phyloP scores from a whole-genome alignment of 805 yeast species.

The Kazachstania psychrophila region DNA sequence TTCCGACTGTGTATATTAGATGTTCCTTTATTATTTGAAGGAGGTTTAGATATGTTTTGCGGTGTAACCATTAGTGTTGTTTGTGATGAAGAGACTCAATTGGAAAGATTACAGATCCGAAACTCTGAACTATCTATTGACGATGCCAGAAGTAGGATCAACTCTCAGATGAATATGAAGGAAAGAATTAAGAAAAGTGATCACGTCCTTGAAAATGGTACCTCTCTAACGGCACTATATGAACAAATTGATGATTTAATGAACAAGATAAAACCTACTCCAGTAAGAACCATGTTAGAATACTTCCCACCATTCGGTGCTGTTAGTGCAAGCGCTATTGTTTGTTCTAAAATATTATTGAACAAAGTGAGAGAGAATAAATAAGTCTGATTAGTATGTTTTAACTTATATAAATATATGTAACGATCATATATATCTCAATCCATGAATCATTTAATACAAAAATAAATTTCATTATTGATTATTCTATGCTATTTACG shows the following conservation, averaged over 20 bases:
- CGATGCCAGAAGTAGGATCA: slow-evolving; percentile 66
- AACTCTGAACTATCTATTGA: slow-evolving; percentile 55
- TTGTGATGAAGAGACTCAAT: slow-evolving; percentile 49
- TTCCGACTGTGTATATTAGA: slow-evolving; percentile 63
- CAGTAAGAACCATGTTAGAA: slow-evolving; percentile 25
- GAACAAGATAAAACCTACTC: slow-evolving; percentile 32
- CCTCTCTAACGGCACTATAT: slow-evolving; percentile 36
- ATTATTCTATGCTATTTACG: too few relatives aligned
- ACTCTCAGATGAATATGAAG: slow-evolving; percentile 62
- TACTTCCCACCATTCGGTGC: slow-evolving; percentile 37
- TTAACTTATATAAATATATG: too few relatives aligned
- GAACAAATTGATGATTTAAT: slow-evolving; percentile 36
- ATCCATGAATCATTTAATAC: too few relatives aligned
- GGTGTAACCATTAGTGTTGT: slow-evolving; percentile 62
- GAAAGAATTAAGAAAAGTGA: slow-evolving; percentile 55
- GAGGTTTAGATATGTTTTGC: slow-evolving; percentile 60
- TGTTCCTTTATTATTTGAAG: slow-evolving; percentile 84
- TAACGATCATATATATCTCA: too few relatives aligned
- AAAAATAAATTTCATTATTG: too few relatives aligned
- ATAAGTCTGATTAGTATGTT: too few relatives aligned
- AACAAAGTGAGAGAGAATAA: too few relatives aligned
- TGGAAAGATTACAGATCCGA: slow-evolving; percentile 52
- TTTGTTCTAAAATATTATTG: slow-evolving; percentile 23
- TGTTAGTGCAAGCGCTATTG: slow-evolving; percentile 24
- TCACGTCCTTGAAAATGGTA: slow-evolving; percentile 54